Evolutionary conservation across 1,284 basidiomycete genomes (phyloP), one percentile per base, ranked within the genome.

Genomic region (Phylloporus sp.): DNA sequence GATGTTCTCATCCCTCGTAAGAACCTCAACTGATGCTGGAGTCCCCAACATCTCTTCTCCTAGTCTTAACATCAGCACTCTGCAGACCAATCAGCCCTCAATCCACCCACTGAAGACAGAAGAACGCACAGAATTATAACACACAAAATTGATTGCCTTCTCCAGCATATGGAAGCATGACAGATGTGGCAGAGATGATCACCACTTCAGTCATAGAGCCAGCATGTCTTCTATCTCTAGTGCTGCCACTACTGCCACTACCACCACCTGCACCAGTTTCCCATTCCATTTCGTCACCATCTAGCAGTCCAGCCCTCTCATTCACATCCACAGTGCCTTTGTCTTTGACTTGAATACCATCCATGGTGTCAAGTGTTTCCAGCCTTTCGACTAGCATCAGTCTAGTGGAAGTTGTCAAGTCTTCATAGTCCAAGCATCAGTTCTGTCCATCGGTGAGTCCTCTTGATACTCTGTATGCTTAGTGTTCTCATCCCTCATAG

Each of bases 101-200:
- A 86, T 88, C 32, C 84, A 83, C 63, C 85, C 86, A 60, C 72
- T 91, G n/a, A 80, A 84, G 58, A 91, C 90, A 0, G 77, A 86
- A 27, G 75, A 70, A 82, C 73, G 45, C n/a, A 75, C 77, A 2
- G 85, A 78, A 77, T 84, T 66, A 76, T 91, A 60, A 86, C 85
- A 5, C 83, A 86, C n/a, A 91, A 94, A 72, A 84, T 94, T 32
- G 88, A 90, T 70, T 82, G 86, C 10, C 78, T 94, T 17, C 83
- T 90, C 29, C 86, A 91, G 14, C 87, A 90, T 68, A 77, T 94
- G 80, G 70, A 55, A 80, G 72, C 52, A 66, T 79, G 41, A 77
- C 75, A n/a, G 73, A 68, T n/a, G 73, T 85, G 60, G 77, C 84
- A 19, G 82, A 85, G 64, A 78, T 80, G 7, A 78, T 82, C 39